Evolutionary conservation across 2,329 filamentous ascomycete genomes (phyloP).

Genomic region (Elsinoe australis): DNA sequence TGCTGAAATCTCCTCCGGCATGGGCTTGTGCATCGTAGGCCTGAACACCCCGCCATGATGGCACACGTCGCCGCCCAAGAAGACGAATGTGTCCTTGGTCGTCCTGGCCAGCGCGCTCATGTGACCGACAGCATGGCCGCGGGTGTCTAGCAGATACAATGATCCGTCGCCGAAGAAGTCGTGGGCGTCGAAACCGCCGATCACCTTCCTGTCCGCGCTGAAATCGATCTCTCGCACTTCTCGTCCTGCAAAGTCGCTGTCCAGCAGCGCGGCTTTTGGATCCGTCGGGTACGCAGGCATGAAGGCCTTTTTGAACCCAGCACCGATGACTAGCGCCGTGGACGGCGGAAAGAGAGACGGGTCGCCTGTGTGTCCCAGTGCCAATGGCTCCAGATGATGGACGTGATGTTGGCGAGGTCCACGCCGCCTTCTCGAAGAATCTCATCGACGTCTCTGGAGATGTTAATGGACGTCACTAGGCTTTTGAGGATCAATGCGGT

Average conservation of each 20-base stretch:
- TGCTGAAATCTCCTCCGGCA: constrained; percentile 21
- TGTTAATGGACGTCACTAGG: constrained; percentile 23
- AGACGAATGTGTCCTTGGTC: constrained; percentile 23
- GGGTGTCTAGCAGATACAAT: constrained; percentile 36
- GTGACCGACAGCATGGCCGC: constrained; percentile 23
- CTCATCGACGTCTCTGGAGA: constrained; percentile 27
- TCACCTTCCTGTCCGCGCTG: constrained; percentile 24
- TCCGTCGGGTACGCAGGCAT: constrained; percentile 42
- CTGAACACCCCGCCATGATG: constrained; percentile 22
- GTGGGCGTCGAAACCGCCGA: constrained; percentile 36
- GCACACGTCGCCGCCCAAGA: constrained; percentile 24
- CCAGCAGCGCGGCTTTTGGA: constrained; percentile 18
- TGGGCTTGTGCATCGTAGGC: constrained; percentile 20
- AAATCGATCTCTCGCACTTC: constrained; percentile 22
- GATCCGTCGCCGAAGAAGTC: constrained; percentile 39
- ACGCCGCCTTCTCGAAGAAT: constrained; percentile 33
- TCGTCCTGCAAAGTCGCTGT: constrained; percentile 15
- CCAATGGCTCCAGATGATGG: constrained; percentile 40
- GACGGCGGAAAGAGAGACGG: constrained; percentile 39
- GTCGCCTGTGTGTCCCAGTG: constrained; percentile 48
- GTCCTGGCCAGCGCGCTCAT: constrained; percentile 24
- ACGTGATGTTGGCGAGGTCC: constrained; percentile 29
- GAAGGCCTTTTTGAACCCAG: constrained; percentile 43
- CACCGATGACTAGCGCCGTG: constrained; percentile 46
- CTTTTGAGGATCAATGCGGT: constrained; percentile 22